Evolutionary conservation across 345 rosid genomes (phyloP).

Genomic region (Syzygium aromaticum): DNA sequence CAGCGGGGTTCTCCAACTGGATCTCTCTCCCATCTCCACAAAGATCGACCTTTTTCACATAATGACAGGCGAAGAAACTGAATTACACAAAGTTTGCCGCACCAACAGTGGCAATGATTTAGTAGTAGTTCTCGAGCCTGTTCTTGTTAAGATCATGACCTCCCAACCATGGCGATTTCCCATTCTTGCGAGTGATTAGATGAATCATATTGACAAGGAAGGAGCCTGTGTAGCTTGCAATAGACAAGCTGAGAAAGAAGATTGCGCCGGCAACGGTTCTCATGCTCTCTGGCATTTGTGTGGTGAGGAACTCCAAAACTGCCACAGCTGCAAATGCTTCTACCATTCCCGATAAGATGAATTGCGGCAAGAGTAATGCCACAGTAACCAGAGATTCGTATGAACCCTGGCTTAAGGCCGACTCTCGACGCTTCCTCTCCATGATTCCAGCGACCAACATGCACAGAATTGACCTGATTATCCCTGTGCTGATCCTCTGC

Average conservation of each 20-base stretch:
- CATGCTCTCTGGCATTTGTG: slow-evolving; percentile 63
- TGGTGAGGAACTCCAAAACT: slow-evolving; percentile 57
- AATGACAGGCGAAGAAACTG: slow-evolving; percentile 33
- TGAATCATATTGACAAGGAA: slow-evolving; percentile 34
- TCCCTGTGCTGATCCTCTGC: slow-evolving; percentile 48
- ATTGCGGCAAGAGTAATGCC: slow-evolving; percentile 49
- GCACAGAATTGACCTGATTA: slow-evolving; percentile 39
- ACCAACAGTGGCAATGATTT: slow-evolving; percentile 33
- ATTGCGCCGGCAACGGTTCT: slow-evolving; percentile 69
- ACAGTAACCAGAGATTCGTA: slow-evolving; percentile 37
- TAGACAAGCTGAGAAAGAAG: slow-evolving; percentile 55
- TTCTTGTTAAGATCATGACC: slow-evolving; percentile 51
- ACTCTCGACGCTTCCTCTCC: slow-evolving; percentile 34
- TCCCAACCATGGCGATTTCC: slow-evolving; percentile 44
- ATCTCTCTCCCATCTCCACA: background rate
- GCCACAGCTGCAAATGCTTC: slow-evolving; percentile 75
- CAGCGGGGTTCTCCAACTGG: background rate
- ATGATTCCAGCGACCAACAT: slow-evolving; percentile 44
- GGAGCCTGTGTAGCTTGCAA: slow-evolving; percentile 41
- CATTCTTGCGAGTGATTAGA: background rate
- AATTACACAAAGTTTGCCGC: slow-evolving; percentile 41
- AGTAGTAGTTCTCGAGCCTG: slow-evolving; percentile 41
- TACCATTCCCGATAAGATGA: slow-evolving; percentile 41
- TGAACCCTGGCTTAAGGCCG: slow-evolving; percentile 27
- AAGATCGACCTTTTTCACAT: slow-evolving; percentile 2